phyloP scores from a whole-genome alignment of 495 filamentous ascomycete species.

The Echria macrotheca region DNA sequence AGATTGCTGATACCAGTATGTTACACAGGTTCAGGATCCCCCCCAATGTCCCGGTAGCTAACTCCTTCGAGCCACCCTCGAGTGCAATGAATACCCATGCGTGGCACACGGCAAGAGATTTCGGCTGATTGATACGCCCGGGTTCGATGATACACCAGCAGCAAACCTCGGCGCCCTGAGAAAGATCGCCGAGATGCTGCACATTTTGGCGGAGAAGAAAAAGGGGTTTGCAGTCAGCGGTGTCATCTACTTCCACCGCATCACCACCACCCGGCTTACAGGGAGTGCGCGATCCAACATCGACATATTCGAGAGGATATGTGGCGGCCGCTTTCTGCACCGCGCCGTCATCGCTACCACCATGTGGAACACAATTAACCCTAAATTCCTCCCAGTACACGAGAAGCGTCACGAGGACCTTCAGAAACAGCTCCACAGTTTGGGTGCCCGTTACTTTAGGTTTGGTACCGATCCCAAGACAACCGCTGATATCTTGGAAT shows the following conservation, averaged over 20 bases:
- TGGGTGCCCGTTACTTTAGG: not conserved
- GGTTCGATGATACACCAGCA: not conserved
- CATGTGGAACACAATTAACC: constrained; percentile 1
- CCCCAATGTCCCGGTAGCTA: not conserved
- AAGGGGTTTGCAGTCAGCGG: no score
- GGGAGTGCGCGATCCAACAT: not conserved
- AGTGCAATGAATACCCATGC: not conserved
- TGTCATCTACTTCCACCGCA: constrained; percentile 3
- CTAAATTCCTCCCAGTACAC: not conserved
- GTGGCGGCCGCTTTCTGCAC: not conserved
- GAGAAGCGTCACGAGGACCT: constrained; percentile 1
- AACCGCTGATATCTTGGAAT: not conserved
- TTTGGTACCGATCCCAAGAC: not conserved
- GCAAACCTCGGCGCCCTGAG: not conserved
- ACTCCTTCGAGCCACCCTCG: not conserved
- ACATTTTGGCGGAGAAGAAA: not conserved
- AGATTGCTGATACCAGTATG: not conserved
- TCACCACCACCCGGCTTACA: constrained; percentile 1
- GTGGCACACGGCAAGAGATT: not conserved
- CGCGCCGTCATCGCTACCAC: not conserved
- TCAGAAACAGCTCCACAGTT: no score
- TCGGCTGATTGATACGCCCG: constrained; percentile 1
- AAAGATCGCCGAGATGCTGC: not conserved
- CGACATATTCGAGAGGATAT: not conserved
- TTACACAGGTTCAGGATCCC: not conserved